These are phyloP conservation scores for Hansfordia pulvinata DNA, from an alignment of 2,329 filamentous ascomycete genomes.

Conservation along the genomic window DNA sequence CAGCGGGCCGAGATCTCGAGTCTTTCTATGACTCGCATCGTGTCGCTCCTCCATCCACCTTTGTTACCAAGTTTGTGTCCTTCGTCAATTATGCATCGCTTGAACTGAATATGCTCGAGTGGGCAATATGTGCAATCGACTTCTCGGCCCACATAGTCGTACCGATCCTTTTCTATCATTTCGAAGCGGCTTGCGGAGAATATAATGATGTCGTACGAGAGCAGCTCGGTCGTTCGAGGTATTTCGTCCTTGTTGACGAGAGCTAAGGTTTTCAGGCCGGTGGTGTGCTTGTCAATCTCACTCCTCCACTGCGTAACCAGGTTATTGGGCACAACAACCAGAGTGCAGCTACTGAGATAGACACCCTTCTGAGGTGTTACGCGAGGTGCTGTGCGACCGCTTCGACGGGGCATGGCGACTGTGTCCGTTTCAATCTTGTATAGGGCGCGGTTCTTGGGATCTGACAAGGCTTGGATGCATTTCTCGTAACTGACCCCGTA, in stretches of 20 bases:
- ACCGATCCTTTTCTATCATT: slow-evolving; percentile 34
- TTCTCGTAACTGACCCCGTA: slow-evolving; percentile 33
- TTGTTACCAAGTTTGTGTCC: slow-evolving; percentile 72
- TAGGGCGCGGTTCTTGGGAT: slow-evolving; percentile 33
- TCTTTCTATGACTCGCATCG: slow-evolving; percentile 35
- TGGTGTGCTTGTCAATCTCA: slow-evolving; percentile 69
- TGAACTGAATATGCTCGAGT: slow-evolving; percentile 63
- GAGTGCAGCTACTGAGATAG: slow-evolving; percentile 52
- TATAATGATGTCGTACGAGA: slow-evolving; percentile 61
- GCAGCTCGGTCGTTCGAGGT: slow-evolving; percentile 43
- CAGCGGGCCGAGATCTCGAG: slow-evolving; percentile 62
- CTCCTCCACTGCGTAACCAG: slow-evolving; percentile 72
- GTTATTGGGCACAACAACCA: slow-evolving; percentile 75
- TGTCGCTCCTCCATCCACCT: slow-evolving; percentile 38
- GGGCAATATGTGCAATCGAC: slow-evolving; percentile 46
- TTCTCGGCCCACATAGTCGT: slow-evolving; percentile 17
- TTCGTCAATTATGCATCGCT: slow-evolving; percentile 84
- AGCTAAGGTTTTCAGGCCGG: slow-evolving; percentile 48
- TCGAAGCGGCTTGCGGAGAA: slow-evolving; percentile 68
- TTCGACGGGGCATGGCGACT: slow-evolving; percentile 23
- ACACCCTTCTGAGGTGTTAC: slow-evolving; percentile 31
- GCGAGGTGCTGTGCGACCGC: slow-evolving; percentile 19
- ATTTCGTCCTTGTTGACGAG: slow-evolving; percentile 41
- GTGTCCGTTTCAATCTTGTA: slow-evolving; percentile 36
- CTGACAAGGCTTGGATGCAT: slow-evolving; percentile 41